A percentile compares a stretch with the other conserved stretches of the same genome.
Evolutionary conservation across 2,329 filamentous ascomycete species (phyloP).

Genomic region (Rhynchosporium graminicola): DNA sequence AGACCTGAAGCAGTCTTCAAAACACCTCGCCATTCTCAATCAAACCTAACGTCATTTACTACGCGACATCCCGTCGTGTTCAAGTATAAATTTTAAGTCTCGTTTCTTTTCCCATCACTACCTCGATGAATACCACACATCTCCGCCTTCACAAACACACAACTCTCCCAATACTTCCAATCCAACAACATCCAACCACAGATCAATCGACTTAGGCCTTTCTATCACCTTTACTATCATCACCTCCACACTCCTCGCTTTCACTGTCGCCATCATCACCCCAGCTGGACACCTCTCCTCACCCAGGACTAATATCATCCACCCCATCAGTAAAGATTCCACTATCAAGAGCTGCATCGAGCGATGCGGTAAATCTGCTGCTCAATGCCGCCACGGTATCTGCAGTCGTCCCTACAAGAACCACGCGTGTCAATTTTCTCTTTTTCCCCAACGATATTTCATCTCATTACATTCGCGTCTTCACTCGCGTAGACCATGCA

Average conservation of each 20-base stretch:
- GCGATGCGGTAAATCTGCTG: not conserved
- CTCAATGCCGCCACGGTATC: no score
- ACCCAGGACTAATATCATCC: conserved; percentile 2
- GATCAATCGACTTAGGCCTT: not conserved
- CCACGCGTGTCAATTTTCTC: no score
- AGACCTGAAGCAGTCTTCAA: not conserved
- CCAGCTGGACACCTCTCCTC: conserved; percentile 4
- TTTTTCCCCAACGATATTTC: no score
- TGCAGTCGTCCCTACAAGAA: no score
- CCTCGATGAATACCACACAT: not conserved
- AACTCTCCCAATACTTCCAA: not conserved
- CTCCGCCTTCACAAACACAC: not conserved
- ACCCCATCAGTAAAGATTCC: not conserved
- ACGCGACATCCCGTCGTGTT: not conserved
- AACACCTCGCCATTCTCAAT: not conserved
- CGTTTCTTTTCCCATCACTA: not conserved
- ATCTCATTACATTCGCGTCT: no score
- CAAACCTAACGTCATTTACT: not conserved
- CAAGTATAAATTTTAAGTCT: not conserved
- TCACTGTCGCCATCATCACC: not conserved
- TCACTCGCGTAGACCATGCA: no score
- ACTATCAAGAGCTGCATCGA: not conserved
- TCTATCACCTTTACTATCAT: not conserved
- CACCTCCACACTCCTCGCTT: not conserved
- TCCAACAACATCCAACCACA: not conserved